Percentiles rank a stretch among this genome's conserved stretches.
phyloP scores from a whole-genome alignment of 176 grass and related monocot species.

The Avena sativa region DNA sequence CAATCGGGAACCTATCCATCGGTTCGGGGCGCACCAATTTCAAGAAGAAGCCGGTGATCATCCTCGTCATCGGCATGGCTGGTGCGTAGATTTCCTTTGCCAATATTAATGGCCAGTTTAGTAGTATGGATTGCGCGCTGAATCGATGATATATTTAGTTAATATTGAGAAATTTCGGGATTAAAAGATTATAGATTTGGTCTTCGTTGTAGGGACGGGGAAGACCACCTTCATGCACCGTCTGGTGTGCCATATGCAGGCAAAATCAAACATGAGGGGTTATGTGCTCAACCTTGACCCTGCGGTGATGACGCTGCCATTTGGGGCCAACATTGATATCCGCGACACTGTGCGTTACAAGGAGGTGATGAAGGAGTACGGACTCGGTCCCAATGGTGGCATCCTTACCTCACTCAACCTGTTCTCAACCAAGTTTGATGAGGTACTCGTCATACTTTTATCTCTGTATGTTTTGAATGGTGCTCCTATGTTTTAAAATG shows the following conservation, averaged over 20 bases:
- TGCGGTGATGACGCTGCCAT: conserved; percentile 85
- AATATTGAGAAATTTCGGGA: neutral
- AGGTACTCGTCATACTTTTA: conserved; percentile 49
- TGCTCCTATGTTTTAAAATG: neutral
- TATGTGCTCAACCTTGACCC: conserved; percentile 96
- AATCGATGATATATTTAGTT: neutral
- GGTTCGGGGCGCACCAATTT: conserved; percentile 52
- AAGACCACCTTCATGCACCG: conserved; percentile 93
- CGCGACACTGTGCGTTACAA: conserved; percentile 88
- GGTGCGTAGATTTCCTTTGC: conserved; percentile 45
- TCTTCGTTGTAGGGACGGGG: conserved; percentile 65
- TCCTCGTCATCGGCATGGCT: conserved; percentile 92
- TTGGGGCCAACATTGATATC: conserved; percentile 95
- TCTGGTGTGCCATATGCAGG: conserved; percentile 71
- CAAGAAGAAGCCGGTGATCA: conserved; percentile 92
- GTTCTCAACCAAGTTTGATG: conserved; percentile 87
- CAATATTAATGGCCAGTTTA: neutral
- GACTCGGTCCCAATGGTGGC: conserved; percentile 91
- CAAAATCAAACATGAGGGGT: conserved; percentile 61
- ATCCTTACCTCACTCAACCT: conserved; percentile 94
- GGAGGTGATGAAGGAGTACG: conserved; percentile 98
- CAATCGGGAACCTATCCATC: conserved; percentile 74
- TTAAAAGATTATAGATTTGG: neutral
- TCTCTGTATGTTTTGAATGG: neutral
- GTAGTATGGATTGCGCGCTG: neutral